phyloP scores from a whole-genome alignment of 352 stramenopile genomes.

The Pythium brachiatum region DNA sequence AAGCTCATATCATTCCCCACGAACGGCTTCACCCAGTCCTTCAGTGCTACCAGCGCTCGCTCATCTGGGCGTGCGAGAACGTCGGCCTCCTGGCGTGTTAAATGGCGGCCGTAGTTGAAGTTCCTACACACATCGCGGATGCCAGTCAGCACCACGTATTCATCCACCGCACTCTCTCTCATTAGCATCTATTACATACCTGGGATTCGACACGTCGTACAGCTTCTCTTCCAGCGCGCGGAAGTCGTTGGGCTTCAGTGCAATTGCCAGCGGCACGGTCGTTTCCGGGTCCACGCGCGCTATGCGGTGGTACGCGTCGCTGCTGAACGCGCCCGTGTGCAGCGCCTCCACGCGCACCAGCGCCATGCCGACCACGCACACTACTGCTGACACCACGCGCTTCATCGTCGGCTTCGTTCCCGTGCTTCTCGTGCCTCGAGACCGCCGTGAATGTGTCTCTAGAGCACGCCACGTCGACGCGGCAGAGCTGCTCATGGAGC shows the following conservation, averaged over 20 bases:
- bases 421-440: background rate
- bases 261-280: slow-evolving; percentile 51
- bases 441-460: background rate
- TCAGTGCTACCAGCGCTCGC: slow-evolving; percentile 44
- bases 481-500: background rate
- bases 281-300: slow-evolving; percentile 20
- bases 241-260: slow-evolving; percentile 51
- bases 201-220: slow-evolving; percentile 52
- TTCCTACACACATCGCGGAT: slow-evolving; percentile 28
- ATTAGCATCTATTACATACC: slow-evolving; percentile 27
- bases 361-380: background rate
- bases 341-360: slow-evolving; percentile 2
- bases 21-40: slow-evolving; percentile 41
- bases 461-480: background rate
- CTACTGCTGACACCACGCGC: background rate
- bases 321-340: slow-evolving; percentile 17
- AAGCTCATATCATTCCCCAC: background rate
- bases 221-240: slow-evolving; percentile 44
- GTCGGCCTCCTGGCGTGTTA: slow-evolving; percentile 43
- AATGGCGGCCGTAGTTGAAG: slow-evolving; percentile 47
- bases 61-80: slow-evolving; percentile 39
- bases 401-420: background rate
- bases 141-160: background rate
- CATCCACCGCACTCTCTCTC: no score
- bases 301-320: slow-evolving; percentile 11